Base-by-base conservation (phyloP, 768 basidiomycete genomes). In the Boletellus ananiceps region DNA sequence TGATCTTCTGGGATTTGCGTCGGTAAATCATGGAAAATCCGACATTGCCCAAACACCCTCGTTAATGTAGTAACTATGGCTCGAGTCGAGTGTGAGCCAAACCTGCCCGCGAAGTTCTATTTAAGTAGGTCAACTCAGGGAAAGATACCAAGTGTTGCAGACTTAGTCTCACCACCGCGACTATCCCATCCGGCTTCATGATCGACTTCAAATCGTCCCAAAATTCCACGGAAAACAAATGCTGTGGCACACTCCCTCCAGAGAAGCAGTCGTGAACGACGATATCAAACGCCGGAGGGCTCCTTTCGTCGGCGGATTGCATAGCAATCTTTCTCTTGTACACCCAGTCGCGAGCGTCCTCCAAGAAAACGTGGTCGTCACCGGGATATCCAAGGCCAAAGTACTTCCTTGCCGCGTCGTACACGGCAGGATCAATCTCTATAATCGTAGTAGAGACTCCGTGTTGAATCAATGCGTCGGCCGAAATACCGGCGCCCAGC, bases 401-500 rank as follows among this genome's bases (percentile, higher is more conserved):
- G 68, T 79, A 94, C 29, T 67, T 71, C 23, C 80, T 76, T 14
- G 94, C 92, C 23, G 87, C 91, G 13, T 80, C 71, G 63, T 94
- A 93, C 18, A 98, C 93, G 1, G 81, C 85, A 32, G 90, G 89
- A 63, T 97, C 95, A 51, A 95, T 88, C 67, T 98, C 95, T n/a
- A 94, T 79, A 41, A 95, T 79, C 1, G 92, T 90, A 5, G 86
- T 84, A 6, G 77, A 72, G 23, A 94, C 69, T 16, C 76, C 76
- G 52, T 90, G 87, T 21, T 76, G 74, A 40, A 79, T 72, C 56
- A 98, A 82, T 0, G 90, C 77, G 37, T 82, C 79, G 0, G 90
- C 85, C 3, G 89, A 83, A 46, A 89, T 83, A 5, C 95, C 94
- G 16, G 81, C 76, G 16, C 95, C 95, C 29, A 97, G 80, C 11